Base-by-base conservation (phyloP, 345 rosid genomes). In the Cardiospermum halicacabum region DNA sequence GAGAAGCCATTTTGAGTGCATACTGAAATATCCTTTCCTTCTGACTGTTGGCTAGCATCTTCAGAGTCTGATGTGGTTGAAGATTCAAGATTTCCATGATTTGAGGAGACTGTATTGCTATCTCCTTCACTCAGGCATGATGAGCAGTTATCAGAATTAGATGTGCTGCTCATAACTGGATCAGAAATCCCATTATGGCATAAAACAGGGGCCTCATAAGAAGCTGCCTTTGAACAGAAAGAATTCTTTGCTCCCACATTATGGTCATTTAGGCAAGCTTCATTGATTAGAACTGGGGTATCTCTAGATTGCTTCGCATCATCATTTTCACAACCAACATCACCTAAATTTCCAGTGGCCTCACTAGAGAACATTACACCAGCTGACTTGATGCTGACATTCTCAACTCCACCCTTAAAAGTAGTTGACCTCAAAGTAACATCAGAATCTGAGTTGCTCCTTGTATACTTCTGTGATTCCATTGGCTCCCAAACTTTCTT, bases 81-180 rank as follows among this genome's bases (percentile, higher is more conserved):
- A 25, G 96, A 87, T 67, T 80, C 97, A 26, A 75, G 68, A 68
- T 80, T 84, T 64, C 84, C 86, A 43, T 79, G 81, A 68, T 80
- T 83, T 63, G 89, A 85, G 54, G 92, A 86, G 66, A 82, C 80
- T 26, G 86, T 73, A 62, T 77, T 87, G 78, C 89, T 84, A 40
- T 92, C 98, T 64, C 85, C 93, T 65, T 92, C 98, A 25, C 98
- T 85, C 53, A 77, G 84, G 75, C 95, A 94, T 18, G 95, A 88
- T 32, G 95, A 91, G 82, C 96, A 85, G 75, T 87, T 87, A 67
- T 87, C 96, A 47, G 95, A 91, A 75, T 67, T 91, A 42, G 96
- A 85, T 69, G 80, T 73, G 70, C 85, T 79, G 62, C 82, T 77
- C 55, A 65, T 71, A 65, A 67, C 50, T 43, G 77, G 75, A 76